phyloP scores from a whole-genome alignment of 1,284 basidiomycete species.

The Abortiporus biennis region DNA sequence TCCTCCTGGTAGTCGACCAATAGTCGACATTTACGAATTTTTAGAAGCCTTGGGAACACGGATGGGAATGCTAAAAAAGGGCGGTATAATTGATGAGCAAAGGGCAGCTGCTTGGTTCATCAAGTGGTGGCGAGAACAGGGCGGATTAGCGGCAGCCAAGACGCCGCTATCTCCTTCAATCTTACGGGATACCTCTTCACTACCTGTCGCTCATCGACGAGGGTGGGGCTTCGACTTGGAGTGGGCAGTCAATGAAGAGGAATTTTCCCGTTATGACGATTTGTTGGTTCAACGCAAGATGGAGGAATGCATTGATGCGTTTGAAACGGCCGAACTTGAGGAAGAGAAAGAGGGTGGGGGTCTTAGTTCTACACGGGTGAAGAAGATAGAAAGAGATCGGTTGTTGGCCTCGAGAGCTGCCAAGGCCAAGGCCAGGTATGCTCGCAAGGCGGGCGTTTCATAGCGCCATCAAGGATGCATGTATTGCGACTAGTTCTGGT shows the following conservation, averaged over 20 bases:
- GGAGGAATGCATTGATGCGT: constrained; percentile 60
- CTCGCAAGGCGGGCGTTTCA: background rate
- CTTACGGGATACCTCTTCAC: constrained; percentile 1
- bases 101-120: constrained; percentile 80
- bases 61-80: constrained; percentile 76
- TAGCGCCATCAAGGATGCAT: background rate
- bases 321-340: constrained; percentile 34
- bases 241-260: constrained; percentile 38
- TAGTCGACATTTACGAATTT: constrained; percentile 56
- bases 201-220: constrained; percentile 21
- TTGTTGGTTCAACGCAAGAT: constrained; percentile 53
- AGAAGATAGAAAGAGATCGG: constrained; percentile 51
- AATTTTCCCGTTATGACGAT: constrained; percentile 28
- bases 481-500: background rate
- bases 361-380: constrained; percentile 65
- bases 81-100: constrained; percentile 64
- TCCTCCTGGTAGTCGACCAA: constrained; percentile 46
- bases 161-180: constrained; percentile 26
- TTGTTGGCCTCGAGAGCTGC: constrained; percentile 35
- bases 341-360: constrained; percentile 50
- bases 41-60: constrained; percentile 64
- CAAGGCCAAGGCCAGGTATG: constrained; percentile 8
- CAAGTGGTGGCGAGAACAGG: constrained; percentile 79
- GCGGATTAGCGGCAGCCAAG: constrained; percentile 37
- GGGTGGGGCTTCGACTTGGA: constrained; percentile 84